Evolutionary conservation across 73 alveolate species (phyloP).

Genomic region (Blepharisma stoltei): DNA sequence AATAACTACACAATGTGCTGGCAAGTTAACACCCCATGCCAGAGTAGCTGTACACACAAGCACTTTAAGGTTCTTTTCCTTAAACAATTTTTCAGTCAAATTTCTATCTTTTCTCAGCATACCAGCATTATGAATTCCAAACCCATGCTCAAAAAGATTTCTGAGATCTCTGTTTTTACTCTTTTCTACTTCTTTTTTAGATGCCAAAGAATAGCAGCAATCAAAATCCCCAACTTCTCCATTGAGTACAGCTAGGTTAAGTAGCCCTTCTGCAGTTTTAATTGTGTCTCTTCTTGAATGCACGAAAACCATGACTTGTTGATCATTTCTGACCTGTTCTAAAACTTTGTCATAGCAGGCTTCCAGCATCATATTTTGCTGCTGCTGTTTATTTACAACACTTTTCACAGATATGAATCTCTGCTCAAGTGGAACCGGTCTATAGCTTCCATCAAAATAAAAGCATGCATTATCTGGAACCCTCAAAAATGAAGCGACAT

Average conservation of each 20-base stretch:
- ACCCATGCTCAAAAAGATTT: constrained; percentile 83
- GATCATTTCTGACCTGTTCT: constrained; percentile 63
- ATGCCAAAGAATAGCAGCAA: constrained; percentile 56
- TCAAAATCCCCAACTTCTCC: constrained; percentile 78
- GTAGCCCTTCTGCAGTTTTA: constrained; percentile 76
- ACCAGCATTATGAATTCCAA: constrained; percentile 99
- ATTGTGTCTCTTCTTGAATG: constrained; percentile 98
- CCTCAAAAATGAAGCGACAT: constrained; percentile 94
- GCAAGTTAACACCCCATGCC: constrained; percentile 99
- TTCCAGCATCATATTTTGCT: constrained; percentile 76
- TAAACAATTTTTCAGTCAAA: constrained; percentile 84
- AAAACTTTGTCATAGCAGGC: constrained; percentile 71
- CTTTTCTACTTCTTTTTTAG: constrained; percentile 61
- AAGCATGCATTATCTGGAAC: constrained; percentile 55
- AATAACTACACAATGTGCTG: constrained; percentile 97
- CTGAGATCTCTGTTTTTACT: constrained; percentile 46
- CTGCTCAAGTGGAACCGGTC: constrained; percentile 98
- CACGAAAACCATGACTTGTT: constrained; percentile 97
- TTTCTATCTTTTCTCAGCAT: constrained; percentile 90
- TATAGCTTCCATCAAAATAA: constrained; percentile 42
- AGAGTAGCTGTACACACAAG: constrained; percentile 95
- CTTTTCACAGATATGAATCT: constrained; percentile 95
- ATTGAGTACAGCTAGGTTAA: constrained; percentile 57
- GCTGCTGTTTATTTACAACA: constrained; percentile 38
- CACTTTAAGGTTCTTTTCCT: constrained; percentile 87